Base-by-base conservation (phyloP, 2,329 filamentous ascomycete species). In the Fusarium pilosicola region DNA sequence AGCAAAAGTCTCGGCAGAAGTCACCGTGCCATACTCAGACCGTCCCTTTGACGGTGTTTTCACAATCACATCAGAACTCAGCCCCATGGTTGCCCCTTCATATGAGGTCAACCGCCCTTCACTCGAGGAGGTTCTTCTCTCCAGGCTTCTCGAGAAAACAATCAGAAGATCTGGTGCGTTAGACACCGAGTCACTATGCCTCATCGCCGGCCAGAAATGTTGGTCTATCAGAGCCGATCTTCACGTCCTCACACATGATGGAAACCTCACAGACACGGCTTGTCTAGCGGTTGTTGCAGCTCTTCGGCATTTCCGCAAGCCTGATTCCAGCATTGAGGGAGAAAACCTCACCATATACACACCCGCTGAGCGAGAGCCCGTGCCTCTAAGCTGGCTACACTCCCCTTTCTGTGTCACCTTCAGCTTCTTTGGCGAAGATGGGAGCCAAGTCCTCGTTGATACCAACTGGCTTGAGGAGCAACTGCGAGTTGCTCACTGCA, bases 31-130 rank as follows among this genome's bases (percentile, higher is more conserved):
- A 48, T 94, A 92, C 80, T 84, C 92, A 60, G 96, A 98, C 84
- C 92, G 96, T 73, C 96, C 95, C 68, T 97, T 97, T 80, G 96
- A 98, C 81, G 96, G 96, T 81, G 89, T 97, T 82, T 98, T 98
- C 86, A 95, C 92, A 76, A 98, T 98, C 80, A 89, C 92, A 61
- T 93, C 95, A 62, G 96, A 98, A 82, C 90, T 99, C 78, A 94
- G 93, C 71, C 94, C 96, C 55, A 97, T 98, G 92, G 93, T 94
- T 34, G 95, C 94, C 52, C 95, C 96, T 20, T 92, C 93, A 39
- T 97, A 97, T 83, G 95, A 98, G 83, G 90, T 93, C 76, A 94
- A 93, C 82, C 90, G 94, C 61, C 93, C 93, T 54, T 95, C 92
- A 71, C 93, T 97, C 77, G 89, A 92, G 63, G 96, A 98, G 84